A percentile compares a stretch with the other conserved stretches of the same genome.
Conservation (phyloP, 345 rosid genomes). For the Firmiana major region DNA sequence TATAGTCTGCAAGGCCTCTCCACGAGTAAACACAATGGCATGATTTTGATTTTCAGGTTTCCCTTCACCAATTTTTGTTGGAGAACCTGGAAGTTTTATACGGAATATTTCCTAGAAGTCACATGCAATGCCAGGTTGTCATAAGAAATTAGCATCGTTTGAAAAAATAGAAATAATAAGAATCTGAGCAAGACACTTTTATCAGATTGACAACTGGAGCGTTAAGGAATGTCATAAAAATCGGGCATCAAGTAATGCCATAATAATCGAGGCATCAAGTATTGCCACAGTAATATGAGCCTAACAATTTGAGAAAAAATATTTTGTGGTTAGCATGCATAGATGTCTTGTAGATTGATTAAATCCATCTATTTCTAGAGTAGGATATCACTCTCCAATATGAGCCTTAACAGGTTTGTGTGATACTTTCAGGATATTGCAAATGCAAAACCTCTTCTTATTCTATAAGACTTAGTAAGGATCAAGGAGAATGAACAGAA, state of each 20-base stretch:
- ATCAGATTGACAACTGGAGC: neutral
- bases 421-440: neutral
- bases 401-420: neutral
- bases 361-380: neutral
- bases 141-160: neutral
- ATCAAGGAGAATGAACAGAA: neutral
- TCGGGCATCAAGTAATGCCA: neutral
- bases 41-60: conserved; percentile 99
- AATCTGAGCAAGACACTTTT: neutral
- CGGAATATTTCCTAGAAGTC: conserved; percentile 89
- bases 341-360: neutral
- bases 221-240: neutral
- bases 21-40: conserved; percentile 96
- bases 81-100: conserved; percentile 93
- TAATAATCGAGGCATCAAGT: neutral
- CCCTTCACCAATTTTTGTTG: conserved; percentile 92
- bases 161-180: neutral
- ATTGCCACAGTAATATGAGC: no score
- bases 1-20: conserved; percentile 97
- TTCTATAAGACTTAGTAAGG: neutral
- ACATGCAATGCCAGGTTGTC: neutral
- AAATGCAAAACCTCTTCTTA: neutral
- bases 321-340: neutral
- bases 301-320: neutral
- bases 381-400: neutral